A percentile compares a stretch with the other conserved stretches of the same genome.
Conservation (phyloP, 352 stramenopile species). For the Pythium myriotylum region DNA sequence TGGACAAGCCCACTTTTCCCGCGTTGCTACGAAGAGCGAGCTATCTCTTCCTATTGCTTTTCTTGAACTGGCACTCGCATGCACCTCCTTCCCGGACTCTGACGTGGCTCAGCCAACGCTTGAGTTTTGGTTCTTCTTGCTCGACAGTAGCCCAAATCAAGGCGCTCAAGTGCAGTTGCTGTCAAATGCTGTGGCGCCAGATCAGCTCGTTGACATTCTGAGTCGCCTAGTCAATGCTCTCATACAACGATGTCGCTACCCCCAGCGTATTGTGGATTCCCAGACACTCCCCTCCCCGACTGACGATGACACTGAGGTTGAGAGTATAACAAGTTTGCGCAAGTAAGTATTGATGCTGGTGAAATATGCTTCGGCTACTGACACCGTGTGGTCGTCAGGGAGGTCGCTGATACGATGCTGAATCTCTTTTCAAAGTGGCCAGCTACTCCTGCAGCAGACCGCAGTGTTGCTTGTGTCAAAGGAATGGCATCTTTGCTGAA, state of each 20-base stretch:
- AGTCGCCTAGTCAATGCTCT: constrained; percentile 68
- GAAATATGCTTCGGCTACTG: not conserved
- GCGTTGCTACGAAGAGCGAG: no score
- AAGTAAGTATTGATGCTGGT: constrained; percentile 40
- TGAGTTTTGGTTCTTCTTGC: constrained; percentile 89
- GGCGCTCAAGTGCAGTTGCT: constrained; percentile 50
- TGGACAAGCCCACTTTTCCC: constrained; percentile 9
- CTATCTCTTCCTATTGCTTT: constrained; percentile 30
- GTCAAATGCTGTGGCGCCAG: constrained; percentile 26
- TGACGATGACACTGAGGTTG: constrained; percentile 62
- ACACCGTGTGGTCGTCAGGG: constrained; percentile 34
- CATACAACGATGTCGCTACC: constrained; percentile 69
- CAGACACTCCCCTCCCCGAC: constrained; percentile 39
- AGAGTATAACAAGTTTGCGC: constrained; percentile 49
- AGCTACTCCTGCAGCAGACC: constrained; percentile 32
- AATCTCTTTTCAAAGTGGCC: constrained; percentile 86
- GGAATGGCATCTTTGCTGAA: constrained; percentile 56
- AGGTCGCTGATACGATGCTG: constrained; percentile 80
- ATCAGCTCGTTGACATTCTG: constrained; percentile 50
- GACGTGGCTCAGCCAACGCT: constrained; percentile 71
- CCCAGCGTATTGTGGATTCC: constrained; percentile 52
- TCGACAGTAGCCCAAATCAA: constrained; percentile 59
- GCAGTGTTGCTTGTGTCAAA: constrained; percentile 59
- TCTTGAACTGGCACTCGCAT: constrained; percentile 65
- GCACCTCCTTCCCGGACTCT: constrained; percentile 54